Base-by-base conservation (phyloP, 2,329 filamentous ascomycete species). In the Pestalotiopsis sp. region DNA sequence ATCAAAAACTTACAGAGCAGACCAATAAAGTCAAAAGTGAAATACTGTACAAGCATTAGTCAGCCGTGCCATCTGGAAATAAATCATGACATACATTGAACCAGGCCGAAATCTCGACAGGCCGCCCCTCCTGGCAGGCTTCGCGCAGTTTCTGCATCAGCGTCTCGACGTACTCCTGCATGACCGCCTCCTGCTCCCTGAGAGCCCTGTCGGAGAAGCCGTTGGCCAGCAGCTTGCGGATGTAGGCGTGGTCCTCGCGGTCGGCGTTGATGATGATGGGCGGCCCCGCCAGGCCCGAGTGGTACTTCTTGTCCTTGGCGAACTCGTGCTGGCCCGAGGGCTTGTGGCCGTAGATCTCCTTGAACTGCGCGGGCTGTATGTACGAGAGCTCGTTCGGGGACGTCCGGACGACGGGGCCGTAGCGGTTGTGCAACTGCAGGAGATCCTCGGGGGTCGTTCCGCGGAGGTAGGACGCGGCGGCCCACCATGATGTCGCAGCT, bases 401-500 rank as follows among this genome's bases (percentile, higher is more conserved):
- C 17, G 66, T 67, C 41, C 69, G 66, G 31, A 69, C 64, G 13
- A 68, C 65, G 3, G 59, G 64, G 12, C 65, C 67, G 25, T 70
- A 66, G 25, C 36, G 49, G 17, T 68, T 66, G 49, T 70, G 69
- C n/a, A 70, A 59, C 38, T 67, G 39, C 2, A 70, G 38, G 31
- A 67, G 61, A 56, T 67, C 52, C 11, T 31, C 39, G 2, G 67
- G 59, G 41, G 45, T 52, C 25, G 49, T 62, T 5, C 67, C 69
- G 23, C 60, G 45, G 2, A 61, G 12, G 20, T 62, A 63, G 6
- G 67, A 65, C 9, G n/a, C 17, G 14, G 60, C 67, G 36, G 23
- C 72, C 39, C 71, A 72, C 56, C 69, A 65, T 11, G 69, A 64
- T 1, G 70, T 70, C 3, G 73, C 13, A 0, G 74, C 73, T 1